Evolutionary conservation across 2,329 filamentous ascomycete species (phyloP).

Genomic region (Fusarium robinianum): DNA sequence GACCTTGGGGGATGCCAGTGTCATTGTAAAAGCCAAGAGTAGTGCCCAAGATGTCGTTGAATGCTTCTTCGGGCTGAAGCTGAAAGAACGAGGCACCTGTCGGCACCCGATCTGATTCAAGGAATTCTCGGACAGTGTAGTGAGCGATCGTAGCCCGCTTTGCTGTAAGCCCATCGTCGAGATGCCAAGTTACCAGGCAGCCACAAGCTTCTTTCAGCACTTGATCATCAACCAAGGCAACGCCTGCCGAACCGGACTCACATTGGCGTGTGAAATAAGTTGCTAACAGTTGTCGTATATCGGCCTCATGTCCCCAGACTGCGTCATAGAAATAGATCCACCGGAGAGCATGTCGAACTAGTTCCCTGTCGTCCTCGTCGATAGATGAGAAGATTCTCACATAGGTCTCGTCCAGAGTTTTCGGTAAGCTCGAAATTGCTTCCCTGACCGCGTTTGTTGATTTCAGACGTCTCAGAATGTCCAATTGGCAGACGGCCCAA

Average conservation of each 20-base stretch:
- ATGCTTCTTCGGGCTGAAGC: too few species aligned
- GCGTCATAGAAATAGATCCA: not conserved
- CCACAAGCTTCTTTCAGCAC: not conserved
- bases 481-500: conserved; percentile 5
- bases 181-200: not conserved
- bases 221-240: not conserved
- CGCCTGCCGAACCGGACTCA: not conserved
- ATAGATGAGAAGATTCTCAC: conserved; percentile 3
- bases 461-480: not conserved
- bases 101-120: not conserved
- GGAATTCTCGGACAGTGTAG: conserved; percentile 3
- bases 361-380: not conserved
- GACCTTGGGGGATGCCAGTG: too few species aligned
- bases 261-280: too few species aligned
- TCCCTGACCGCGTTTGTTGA: not conserved
- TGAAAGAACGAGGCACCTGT: too few species aligned
- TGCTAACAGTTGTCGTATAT: not conserved
- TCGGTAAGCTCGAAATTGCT: not conserved
- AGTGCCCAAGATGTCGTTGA: too few species aligned
- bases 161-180: not conserved
- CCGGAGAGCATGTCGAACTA: not conserved
- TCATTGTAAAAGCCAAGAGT: too few species aligned
- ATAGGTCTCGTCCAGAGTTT: conserved; percentile 3
- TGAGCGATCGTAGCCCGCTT: not conserved
- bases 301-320: not conserved